Base-by-base conservation (phyloP, 2,329 filamentous ascomycete species). In the Coniella lustricola region DNA sequence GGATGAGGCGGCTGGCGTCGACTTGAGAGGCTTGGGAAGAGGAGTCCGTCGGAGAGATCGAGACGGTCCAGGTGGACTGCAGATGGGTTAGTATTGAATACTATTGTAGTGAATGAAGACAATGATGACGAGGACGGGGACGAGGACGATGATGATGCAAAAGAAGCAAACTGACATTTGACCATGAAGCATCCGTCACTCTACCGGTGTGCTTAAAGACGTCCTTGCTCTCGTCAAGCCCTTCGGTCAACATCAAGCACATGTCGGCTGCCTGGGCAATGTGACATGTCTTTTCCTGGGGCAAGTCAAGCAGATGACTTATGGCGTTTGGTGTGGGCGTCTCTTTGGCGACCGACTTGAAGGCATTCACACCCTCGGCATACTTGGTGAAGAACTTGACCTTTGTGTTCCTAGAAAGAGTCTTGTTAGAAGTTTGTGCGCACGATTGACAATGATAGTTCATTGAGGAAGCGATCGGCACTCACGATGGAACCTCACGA, bases 251-350 rank as follows among this genome's bases (percentile, higher is more conserved):
- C 64, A 69, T 67, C 9, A 66, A 54, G 46, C 65, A 65, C 67
- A 83, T 69, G 54, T 82, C 77, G 2, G 76, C 78, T 3, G 79
- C 80, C 62, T 79, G 67, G 39, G 71, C 66, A 16, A 84, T 70
- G 36, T 72, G 64, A 54, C 80, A 84, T 3, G 77, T 77, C 45
- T 76, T 70, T 38, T 78, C 72, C 52, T 76, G 76, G 22, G 77
- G 70, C 32, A 84, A 63, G 20, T 68, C 64, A 50, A 74, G 67
- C 38, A 84, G 61, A n/a, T 64, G 62, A 4, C 72, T 71, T 41
- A 81, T 71, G 16, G 77, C 74, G 60, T 81, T 81, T 2, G 75
- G 73, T 7, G 67, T 66, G 12, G 67, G 66, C 2, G 72, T 66
- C 18, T 63, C 64, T 43, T 72, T 66, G 42, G 75, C 65, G 39